Conservation (phyloP, 495 filamentous ascomycete genomes). For the Poronia punctata region DNA sequence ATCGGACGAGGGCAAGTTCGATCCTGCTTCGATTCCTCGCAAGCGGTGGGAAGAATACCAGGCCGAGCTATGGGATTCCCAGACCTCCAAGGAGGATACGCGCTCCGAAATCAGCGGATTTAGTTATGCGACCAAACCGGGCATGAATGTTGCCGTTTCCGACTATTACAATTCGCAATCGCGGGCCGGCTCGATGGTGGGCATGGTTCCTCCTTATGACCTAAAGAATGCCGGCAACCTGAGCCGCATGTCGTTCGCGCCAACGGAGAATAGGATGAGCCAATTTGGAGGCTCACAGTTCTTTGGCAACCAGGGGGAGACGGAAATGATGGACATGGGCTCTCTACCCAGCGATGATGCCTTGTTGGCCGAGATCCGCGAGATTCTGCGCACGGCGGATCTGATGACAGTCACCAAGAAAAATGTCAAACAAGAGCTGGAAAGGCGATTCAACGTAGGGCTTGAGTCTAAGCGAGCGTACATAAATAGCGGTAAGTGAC, state of each 20-base stretch:
- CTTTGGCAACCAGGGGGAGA: conserved; percentile 51
- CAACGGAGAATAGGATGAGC: conserved; percentile 55
- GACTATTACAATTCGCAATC: conserved; percentile 58
- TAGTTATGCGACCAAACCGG: conserved; percentile 83
- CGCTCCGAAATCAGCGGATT: conserved; percentile 85
- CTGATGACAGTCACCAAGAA: conserved; percentile 99
- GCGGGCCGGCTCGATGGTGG: conserved; percentile 70
- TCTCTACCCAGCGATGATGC: conserved; percentile 81
- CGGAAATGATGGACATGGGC: conserved; percentile 62
- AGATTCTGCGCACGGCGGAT: conserved; percentile 84
- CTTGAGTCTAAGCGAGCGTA: conserved; percentile 79
- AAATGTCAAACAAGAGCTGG: conserved; percentile 88
- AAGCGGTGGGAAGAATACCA: conserved; percentile 99
- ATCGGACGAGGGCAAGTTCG: conserved; percentile 97
- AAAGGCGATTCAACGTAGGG: conserved; percentile 74
- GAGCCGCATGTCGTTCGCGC: conserved; percentile 74
- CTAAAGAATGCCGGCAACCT: conserved; percentile 27
- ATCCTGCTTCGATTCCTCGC: conserved; percentile 83
- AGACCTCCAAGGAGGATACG: conserved; percentile 74
- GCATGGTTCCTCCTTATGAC: conserved; percentile 32
- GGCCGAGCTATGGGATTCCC: conserved; percentile 90
- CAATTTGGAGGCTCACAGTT: conserved; percentile 45
- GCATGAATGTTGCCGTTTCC: conserved; percentile 45
- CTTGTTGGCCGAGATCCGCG: conserved; percentile 85
- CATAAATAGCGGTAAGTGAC: conserved; percentile 88